A percentile compares a stretch with the other conserved stretches of the same genome.
Evolutionary conservation across 331 rosid species (phyloP).

Genomic region (Saraca asoca): DNA sequence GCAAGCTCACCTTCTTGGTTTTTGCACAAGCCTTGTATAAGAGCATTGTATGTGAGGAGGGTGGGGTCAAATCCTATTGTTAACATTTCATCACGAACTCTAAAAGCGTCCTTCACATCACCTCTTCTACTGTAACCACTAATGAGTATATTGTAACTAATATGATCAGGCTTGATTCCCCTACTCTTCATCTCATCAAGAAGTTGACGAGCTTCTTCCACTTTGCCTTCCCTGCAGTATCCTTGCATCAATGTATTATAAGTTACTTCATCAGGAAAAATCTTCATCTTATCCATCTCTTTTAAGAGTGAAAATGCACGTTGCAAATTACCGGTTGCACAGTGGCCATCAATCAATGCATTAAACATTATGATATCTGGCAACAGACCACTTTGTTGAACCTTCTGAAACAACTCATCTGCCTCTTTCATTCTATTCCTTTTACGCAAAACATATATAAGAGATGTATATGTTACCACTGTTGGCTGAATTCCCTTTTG

Average conservation of each 20-base stretch:
- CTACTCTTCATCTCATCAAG: constrained; percentile 75
- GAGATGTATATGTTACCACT: constrained; percentile 63
- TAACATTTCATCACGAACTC: constrained; percentile 82
- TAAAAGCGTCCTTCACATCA: constrained; percentile 64
- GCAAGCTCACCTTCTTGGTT: constrained; percentile 70
- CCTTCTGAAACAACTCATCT: constrained; percentile 63
- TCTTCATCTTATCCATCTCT: constrained; percentile 71
- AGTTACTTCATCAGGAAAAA: constrained; percentile 74
- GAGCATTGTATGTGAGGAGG: constrained; percentile 83
- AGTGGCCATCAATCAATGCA: constrained; percentile 80
- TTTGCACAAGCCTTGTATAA: constrained; percentile 73
- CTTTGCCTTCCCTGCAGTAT: constrained; percentile 71
- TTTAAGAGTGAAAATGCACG: constrained; percentile 61
- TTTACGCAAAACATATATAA: constrained; percentile 27
- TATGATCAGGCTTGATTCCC: constrained; percentile 77
- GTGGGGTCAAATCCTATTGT: constrained; percentile 80
- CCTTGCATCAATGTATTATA: constrained; percentile 91
- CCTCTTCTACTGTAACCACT: constrained; percentile 76
- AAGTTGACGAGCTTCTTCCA: constrained; percentile 81
- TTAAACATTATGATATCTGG: constrained; percentile 74
- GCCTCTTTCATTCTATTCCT: too few species aligned
- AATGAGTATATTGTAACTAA: constrained; percentile 74
- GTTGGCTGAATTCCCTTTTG: constrained; percentile 57
- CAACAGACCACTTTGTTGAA: constrained; percentile 45
- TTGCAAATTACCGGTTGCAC: constrained; percentile 57